Base-by-base conservation (phyloP, 805 yeast genomes). In the Millerozyma acaciae region DNA sequence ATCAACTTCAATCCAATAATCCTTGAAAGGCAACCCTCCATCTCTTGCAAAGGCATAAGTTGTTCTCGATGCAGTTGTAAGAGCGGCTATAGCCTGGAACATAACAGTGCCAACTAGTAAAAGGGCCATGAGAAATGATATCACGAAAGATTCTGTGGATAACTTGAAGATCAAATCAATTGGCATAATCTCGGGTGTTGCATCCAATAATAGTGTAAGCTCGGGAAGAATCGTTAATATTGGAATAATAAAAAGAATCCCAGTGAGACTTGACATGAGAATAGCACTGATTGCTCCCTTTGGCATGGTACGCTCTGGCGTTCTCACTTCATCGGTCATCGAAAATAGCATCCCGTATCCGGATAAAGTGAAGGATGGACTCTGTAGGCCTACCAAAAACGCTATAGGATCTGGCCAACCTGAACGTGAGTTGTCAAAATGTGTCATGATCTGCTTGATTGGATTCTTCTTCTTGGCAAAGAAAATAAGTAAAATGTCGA, bases 281-380 rank as follows among this genome's bases (percentile, higher is more conserved):
- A 84, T 83, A 2, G 93, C 76, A 30, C 71, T 64, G 1, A 82
- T 57, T 50, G 85, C 76, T 4, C 93, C 93, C 43, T 73, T 72
- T 10, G 95, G 88, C 47, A 85, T 80, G 32, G 77, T 79, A 35
- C 62, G 72, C 50, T 85, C 93, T 0, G 95, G 90, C 15, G 65
- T 65, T 41, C 78, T 73, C 10, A 85, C 93, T 57, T 85, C 95
- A 48, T 85, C 95, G 29, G 88, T 78, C 66, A 85, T 74, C 5
- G 90, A 79, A 13, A 86, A 84, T 17, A 85, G 65, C 75, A 84
- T 78, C 17, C 90, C 90, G 55, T 82, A 85, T 1, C 93, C 95
- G 39, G 84, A 85, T 50, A 84, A 65, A 15, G 90, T 84, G 57
- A 83, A 82, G 20, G 84, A 78, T 1, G 88, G 78, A 41, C 84